A percentile compares a stretch with the other conserved stretches of the same genome.
phyloP scores from a whole-genome alignment of 2,329 filamentous ascomycete genomes.

The Dothideomycetes sp. region DNA sequence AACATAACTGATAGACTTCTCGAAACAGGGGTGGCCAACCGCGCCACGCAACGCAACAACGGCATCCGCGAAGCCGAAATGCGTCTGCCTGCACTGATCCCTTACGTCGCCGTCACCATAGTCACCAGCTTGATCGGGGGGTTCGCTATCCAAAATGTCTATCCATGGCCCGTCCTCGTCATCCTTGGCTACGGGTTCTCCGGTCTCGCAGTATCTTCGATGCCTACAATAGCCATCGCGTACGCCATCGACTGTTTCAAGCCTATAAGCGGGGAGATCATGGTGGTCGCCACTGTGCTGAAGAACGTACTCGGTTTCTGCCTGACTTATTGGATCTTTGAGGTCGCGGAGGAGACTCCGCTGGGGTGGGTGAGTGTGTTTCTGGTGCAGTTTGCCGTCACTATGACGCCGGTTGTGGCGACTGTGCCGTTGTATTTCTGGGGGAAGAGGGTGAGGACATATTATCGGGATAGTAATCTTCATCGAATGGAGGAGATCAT shows the following conservation, averaged over 20 bases:
- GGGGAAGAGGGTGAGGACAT: constrained; percentile 29
- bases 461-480: constrained; percentile 25
- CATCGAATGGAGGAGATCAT: constrained; percentile 26
- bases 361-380: constrained; percentile 29
- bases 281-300: constrained; percentile 32
- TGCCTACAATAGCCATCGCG: constrained; percentile 32
- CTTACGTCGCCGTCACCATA: constrained; percentile 5
- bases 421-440: constrained; percentile 30
- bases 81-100: constrained; percentile 22
- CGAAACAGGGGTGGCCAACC: not conserved
- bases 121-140: not conserved
- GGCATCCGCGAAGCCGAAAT: constrained; percentile 21
- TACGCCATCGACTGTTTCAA: constrained; percentile 38
- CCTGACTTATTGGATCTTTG: constrained; percentile 31
- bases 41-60: constrained; percentile 15
- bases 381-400: constrained; percentile 34
- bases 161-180: constrained; percentile 39
- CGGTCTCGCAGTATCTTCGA: constrained; percentile 29
- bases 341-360: constrained; percentile 20
- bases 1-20: too few relatives aligned
- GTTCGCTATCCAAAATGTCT: constrained; percentile 13
- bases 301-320: constrained; percentile 36
- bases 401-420: constrained; percentile 26
- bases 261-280: constrained; percentile 34
- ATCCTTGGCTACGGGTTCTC: constrained; percentile 37